These are phyloP conservation scores for Cubamyces sp. DNA, from an alignment of 768 basidiomycete genomes.

Conservation along the genomic window DNA sequence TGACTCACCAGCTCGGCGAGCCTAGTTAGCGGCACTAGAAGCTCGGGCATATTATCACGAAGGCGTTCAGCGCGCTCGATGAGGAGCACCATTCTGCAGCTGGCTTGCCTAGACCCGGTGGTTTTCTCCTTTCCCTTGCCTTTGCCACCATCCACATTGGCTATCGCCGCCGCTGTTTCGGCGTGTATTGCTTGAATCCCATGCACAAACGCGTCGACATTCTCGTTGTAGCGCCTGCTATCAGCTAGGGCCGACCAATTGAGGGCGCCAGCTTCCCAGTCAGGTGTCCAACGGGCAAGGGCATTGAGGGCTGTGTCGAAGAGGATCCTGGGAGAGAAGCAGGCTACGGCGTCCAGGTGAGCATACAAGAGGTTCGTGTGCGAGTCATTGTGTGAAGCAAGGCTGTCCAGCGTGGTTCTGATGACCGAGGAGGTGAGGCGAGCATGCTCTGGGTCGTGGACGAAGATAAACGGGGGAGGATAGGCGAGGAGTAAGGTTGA, in stretches of 20 bases:
- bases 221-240: constrained; percentile 60
- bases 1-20: constrained; percentile 67
- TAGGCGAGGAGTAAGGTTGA: constrained; percentile 37
- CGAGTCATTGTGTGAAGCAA: constrained; percentile 21
- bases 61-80: constrained; percentile 72
- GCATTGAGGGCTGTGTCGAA: constrained; percentile 69
- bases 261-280: constrained; percentile 63
- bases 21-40: constrained; percentile 72
- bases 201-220: constrained; percentile 70
- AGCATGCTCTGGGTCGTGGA: constrained; percentile 60
- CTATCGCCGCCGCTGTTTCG: neutral
- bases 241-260: constrained; percentile 51
- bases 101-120: constrained; percentile 27
- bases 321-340: constrained; percentile 63
- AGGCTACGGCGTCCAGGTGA: constrained; percentile 57
- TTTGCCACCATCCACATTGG: constrained; percentile 18
- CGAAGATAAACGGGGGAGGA: constrained; percentile 69
- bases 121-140: constrained; percentile 40
- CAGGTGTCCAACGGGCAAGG: constrained; percentile 56
- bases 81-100: constrained; percentile 57
- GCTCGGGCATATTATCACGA: constrained; percentile 61
- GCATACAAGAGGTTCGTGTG: constrained; percentile 44
- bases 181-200: constrained; percentile 49
- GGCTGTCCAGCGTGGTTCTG: constrained; percentile 39
- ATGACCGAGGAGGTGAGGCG: constrained; percentile 51